These are phyloP conservation scores for Botrytis pseudocinerea DNA, from an alignment of 2,329 filamentous ascomycete species.

Conservation along the genomic window DNA sequence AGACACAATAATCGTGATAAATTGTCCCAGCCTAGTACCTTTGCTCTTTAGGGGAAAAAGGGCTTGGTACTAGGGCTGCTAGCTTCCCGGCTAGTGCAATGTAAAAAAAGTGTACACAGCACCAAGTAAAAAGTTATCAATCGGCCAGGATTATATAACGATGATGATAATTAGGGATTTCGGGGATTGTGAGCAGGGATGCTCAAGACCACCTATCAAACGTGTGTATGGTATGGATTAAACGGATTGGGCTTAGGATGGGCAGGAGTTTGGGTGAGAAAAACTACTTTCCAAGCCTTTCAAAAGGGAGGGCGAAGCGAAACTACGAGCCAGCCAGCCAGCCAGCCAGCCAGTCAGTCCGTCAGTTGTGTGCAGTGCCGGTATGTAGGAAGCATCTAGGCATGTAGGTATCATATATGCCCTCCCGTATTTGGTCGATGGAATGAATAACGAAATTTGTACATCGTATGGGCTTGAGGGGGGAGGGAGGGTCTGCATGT, in stretches of 20 bases:
- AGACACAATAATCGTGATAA: not conserved
- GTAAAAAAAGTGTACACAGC: not conserved
- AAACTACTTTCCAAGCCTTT: not conserved
- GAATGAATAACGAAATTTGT: not conserved
- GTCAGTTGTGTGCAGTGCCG: not conserved
- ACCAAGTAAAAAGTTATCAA: not conserved
- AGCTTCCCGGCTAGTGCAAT: constrained; percentile 5
- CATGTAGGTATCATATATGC: not conserved
- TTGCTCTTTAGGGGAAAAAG: not conserved
- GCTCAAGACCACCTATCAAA: not conserved
- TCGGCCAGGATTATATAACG: not conserved
- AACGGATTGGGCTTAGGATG: not conserved
- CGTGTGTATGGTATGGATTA: not conserved
- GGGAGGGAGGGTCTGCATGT: not conserved
- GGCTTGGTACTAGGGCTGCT: constrained; percentile 5
- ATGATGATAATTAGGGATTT: not conserved
- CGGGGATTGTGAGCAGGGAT: constrained; percentile 16
- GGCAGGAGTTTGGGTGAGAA: not conserved
- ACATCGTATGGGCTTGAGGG: not conserved
- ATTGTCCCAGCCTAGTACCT: not conserved
- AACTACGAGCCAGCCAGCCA: not conserved
- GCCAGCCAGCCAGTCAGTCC: too few species aligned
- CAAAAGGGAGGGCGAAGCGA: not conserved
- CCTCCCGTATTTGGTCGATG: not conserved
- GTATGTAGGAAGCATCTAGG: not conserved